Conservation (phyloP, 176 grass and related monocot species). For the Musa beccarii region DNA sequence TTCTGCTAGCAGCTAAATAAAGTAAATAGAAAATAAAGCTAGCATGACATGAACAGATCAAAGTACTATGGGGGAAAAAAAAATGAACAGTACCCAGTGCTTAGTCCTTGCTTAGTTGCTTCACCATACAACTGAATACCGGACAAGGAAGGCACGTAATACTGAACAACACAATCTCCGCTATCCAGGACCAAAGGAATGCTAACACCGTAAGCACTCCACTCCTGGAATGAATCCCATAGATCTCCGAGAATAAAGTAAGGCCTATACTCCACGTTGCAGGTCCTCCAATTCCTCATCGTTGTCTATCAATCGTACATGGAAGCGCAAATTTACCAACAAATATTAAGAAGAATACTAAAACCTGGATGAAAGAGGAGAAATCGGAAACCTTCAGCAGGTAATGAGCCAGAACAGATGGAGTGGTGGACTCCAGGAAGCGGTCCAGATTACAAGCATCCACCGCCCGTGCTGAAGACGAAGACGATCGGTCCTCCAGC, state of each 20-base stretch:
- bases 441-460: conserved; percentile 29
- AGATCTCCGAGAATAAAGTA: conserved; percentile 30
- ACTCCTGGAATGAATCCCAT: conserved; percentile 46
- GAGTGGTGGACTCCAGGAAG: conserved; percentile 32
- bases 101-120: neutral
- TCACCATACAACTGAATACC: conserved; percentile 40
- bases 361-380: neutral
- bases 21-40: neutral
- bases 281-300: conserved; percentile 5
- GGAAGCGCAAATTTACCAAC: neutral
- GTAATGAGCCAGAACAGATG: conserved; percentile 24
- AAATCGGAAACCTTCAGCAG: conserved; percentile 25
- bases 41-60: neutral
- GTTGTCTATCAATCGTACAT: conserved; percentile 22
- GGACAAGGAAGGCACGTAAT: conserved; percentile 49
- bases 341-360: conserved; percentile 2
- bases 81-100: neutral
- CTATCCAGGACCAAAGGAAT: conserved; percentile 34
- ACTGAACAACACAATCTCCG: conserved; percentile 33
- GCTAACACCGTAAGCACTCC: conserved; percentile 41
- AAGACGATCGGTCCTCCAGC: neutral
- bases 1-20: neutral
- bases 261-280: conserved; percentile 5
- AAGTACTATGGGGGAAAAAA: neutral
- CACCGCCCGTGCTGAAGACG: neutral